Percentiles rank a stretch among this genome's conserved stretches.
Evolutionary conservation across 2,329 filamentous ascomycete species (phyloP).

Genomic region (Fusarium austroafricanum): DNA sequence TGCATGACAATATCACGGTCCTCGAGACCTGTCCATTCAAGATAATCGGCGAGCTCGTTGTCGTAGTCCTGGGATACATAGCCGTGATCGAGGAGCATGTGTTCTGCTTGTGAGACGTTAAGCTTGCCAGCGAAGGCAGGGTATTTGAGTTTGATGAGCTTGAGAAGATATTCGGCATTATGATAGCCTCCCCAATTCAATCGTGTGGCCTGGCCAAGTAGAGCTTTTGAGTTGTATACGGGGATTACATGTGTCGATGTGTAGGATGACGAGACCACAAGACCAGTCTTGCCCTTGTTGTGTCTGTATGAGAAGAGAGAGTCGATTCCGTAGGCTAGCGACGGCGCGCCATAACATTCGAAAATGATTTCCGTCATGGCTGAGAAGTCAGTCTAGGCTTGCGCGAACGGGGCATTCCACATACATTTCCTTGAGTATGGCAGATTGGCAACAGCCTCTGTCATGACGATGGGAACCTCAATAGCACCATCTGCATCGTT

Average conservation of each 20-base stretch:
- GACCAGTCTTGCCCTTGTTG: slow-evolving; percentile 86
- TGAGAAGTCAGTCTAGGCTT: slow-evolving; percentile 53
- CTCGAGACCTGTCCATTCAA: slow-evolving; percentile 93
- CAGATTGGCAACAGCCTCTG: slow-evolving; percentile 91
- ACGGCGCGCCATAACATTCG: slow-evolving; percentile 92
- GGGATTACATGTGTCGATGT: slow-evolving; percentile 96
- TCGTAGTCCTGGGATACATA: slow-evolving; percentile 90
- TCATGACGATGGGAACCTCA: slow-evolving; percentile 92
- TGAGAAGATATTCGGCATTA: slow-evolving; percentile 88
- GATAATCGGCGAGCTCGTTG: slow-evolving; percentile 76
- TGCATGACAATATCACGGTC: slow-evolving; percentile 91
- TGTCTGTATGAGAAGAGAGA: slow-evolving; percentile 95
- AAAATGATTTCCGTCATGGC: slow-evolving; percentile 98
- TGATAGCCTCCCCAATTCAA: slow-evolving; percentile 97
- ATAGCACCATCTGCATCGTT: slow-evolving; percentile 79
- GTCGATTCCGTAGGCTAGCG: slow-evolving; percentile 93
- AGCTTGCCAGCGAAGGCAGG: slow-evolving; percentile 88
- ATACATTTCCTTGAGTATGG: slow-evolving; percentile 88
- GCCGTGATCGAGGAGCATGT: slow-evolving; percentile 88
- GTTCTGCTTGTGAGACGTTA: slow-evolving; percentile 86
- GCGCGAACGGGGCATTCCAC: slow-evolving; percentile 44
- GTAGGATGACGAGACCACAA: slow-evolving; percentile 92
- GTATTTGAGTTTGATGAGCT: slow-evolving; percentile 91
- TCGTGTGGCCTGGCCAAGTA: slow-evolving; percentile 86
- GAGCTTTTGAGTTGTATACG: slow-evolving; percentile 85